phyloP scores from a whole-genome alignment of 495 filamentous ascomycete genomes.

The Penicillium macrosclerotiorum region DNA sequence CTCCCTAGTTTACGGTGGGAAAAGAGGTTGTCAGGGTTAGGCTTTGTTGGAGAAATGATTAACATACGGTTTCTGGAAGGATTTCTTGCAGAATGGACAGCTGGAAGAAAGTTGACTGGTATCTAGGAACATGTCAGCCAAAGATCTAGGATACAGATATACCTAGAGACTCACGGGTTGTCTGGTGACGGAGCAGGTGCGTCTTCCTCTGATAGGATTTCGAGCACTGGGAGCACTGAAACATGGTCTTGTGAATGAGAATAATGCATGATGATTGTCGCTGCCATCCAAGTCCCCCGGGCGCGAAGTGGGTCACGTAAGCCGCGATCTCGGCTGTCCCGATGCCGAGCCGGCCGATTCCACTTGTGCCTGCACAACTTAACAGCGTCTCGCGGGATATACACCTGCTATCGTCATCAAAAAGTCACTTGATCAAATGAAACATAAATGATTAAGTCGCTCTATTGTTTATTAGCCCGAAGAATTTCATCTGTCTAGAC shows the following conservation, averaged over 20 bases:
- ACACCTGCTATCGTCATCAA: too few species aligned
- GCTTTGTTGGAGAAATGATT: neutral
- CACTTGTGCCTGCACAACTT: too few species aligned
- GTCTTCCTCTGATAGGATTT: constrained; percentile 33
- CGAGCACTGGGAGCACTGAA: constrained; percentile 30
- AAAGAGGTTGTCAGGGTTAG: neutral
- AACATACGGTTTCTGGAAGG: constrained; percentile 32
- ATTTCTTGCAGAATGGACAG: constrained; percentile 39
- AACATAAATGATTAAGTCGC: too few species aligned
- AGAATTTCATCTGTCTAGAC: too few species aligned
- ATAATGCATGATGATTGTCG: neutral
- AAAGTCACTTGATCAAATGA: too few species aligned
- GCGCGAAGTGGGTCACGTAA: neutral
- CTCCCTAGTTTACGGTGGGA: too few species aligned
- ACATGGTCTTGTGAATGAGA: constrained; percentile 21
- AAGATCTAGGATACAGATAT: neutral
- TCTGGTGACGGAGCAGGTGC: constrained; percentile 33
- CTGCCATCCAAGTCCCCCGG: neutral
- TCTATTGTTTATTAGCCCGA: too few species aligned
- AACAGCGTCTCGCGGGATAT: too few species aligned
- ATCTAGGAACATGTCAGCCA: constrained; percentile 26
- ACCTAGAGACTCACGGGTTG: constrained; percentile 22
- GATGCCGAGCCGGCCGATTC: neutral
- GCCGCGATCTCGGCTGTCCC: neutral
- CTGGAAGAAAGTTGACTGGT: constrained; percentile 21